Percentiles rank a stretch among this genome's conserved stretches.
These are phyloP conservation scores for Albifimbria verrucaria DNA, from an alignment of 2,329 filamentous ascomycete genomes.

Conservation along the genomic window DNA sequence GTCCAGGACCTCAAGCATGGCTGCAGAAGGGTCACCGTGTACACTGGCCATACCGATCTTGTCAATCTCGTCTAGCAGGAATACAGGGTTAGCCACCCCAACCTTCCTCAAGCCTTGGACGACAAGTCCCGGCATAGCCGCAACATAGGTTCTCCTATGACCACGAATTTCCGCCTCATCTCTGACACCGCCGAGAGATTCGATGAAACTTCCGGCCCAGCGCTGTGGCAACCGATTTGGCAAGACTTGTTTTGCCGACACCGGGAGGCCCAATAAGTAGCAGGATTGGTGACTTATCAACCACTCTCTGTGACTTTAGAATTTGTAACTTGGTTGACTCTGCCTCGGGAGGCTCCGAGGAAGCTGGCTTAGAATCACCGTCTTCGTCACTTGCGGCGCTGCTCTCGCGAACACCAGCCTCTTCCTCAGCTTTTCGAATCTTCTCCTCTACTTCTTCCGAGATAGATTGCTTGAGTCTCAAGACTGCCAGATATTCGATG, in stretches of 20 bases:
- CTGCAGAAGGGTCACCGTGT: conserved; percentile 92
- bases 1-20: conserved; percentile 96
- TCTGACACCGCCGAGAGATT: conserved; percentile 91
- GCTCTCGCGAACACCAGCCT: conserved; percentile 37
- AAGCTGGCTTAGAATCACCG: conserved; percentile 15
- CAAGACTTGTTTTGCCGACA: conserved; percentile 92
- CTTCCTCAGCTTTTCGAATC: conserved; percentile 64
- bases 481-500: conserved; percentile 92
- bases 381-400: conserved; percentile 15
- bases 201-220: conserved; percentile 94
- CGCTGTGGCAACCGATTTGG: conserved; percentile 87
- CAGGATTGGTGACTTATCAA: conserved; percentile 94
- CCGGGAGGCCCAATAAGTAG: conserved; percentile 91
- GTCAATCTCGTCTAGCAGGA: conserved; percentile 96
- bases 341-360: conserved; percentile 26
- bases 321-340: conserved; percentile 65
- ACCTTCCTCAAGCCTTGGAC: conserved; percentile 94
- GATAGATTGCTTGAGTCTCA: conserved; percentile 88
- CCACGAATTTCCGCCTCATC: conserved; percentile 97
- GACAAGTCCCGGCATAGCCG: conserved; percentile 96
- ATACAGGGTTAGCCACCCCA: conserved; percentile 90
- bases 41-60: conserved; percentile 90
- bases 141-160: conserved; percentile 92
- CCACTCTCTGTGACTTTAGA: conserved; percentile 76
- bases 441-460: conserved; percentile 81